Evolutionary conservation across 1,284 basidiomycete species (phyloP), one percentile per base, ranked within the genome.

Genomic region (Pseudozyma flocculosa): DNA sequence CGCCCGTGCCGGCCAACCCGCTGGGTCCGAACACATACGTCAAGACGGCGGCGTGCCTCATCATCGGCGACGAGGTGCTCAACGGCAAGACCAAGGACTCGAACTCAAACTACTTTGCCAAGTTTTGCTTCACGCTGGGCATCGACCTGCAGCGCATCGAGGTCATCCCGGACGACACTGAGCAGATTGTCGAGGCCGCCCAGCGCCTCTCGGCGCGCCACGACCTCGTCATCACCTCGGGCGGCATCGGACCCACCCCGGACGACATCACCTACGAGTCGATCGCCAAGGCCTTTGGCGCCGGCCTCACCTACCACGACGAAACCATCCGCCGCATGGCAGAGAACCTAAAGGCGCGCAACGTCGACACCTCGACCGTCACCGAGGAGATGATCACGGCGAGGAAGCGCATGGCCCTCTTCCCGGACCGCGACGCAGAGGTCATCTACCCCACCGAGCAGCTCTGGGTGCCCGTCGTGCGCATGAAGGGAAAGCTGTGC

Each of bases 101-200:
- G 18, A 96, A 95, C 78, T 88, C 87, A 0, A 72, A 80, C 61
- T 79, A 78, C 45, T 65, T 80, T 55, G 82, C 82, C n/a, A 70
- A 71, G 45, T 68, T 70, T 48, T 78, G 75, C 46, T 78, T 78
- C 45, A 62, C 70, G 38, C 59, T 68, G 1, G 75, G 74, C 11
- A 70, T 76, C 40, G 68, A 75, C 21, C 43, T 75, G 55, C 79
- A 82, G 19, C 50, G 65, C n/a, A 86, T 95, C 72, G 91, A 96
- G 72, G 91, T 96, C 45, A 88, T 97, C 46, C 82, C 93, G 1
- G 93, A 96, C 73, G 87, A 92, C 48, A 88, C 92, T 73, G 85
- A 85, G 11, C 88, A 92, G 75, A 96, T 95, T 61, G 82, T 90
- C 54, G 90, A 94, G 74, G 90, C 92, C 1, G 90, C 89, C 30